Base-by-base conservation (phyloP, 768 basidiomycete genomes). In the Pleurotus ostreatus region DNA sequence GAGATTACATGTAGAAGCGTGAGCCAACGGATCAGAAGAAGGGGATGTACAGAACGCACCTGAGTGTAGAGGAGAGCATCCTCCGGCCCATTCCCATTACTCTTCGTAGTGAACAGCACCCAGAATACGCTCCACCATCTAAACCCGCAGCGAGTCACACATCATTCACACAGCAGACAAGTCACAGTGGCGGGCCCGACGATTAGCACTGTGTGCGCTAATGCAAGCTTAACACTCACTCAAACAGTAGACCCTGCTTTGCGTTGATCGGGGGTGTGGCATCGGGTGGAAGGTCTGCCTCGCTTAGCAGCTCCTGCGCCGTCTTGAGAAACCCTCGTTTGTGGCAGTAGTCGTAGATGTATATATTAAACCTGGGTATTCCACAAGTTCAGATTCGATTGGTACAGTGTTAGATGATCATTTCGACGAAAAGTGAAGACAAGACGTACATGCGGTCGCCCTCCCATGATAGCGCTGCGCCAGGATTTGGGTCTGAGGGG, bases 61-160 rank as follows among this genome's bases (percentile, higher is more conserved):
- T 86, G 83, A 0, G 80, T 84, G 66, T 90, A 91, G 37, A 85
- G 57, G 66, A 89, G 61, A 20, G 86, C 89, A 60, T 91, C 88
- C 1, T 89, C 88, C n/a, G 83, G 66, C 16, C 83, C 85, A 7
- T 65, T 67, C 26, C 81, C 81, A 48, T 78, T 86, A 60, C 85
- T 88, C 70, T 92, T 92, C 46, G 89, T 88, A 11, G 84, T 84
- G 66, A 92, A 92, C 13, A 92, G 73, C 0, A 90, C 85, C 90
- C 90, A 92, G 63, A 92, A 92, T 20, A 92, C 90, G 61, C 84
- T 88, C 90, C 90, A 92, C 90, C 90, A 92, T 67, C 89, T 91
- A 61, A 26, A 55, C 55, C 38, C 41, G 23, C 20, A 53, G 23
- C 43, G 34, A 16, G 41, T 15, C 41, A 44, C 20, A 44, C n/a